These are phyloP conservation scores for Fraxinus nigra DNA, from an alignment of 305 asterid genomes.

Conservation along the genomic window DNA sequence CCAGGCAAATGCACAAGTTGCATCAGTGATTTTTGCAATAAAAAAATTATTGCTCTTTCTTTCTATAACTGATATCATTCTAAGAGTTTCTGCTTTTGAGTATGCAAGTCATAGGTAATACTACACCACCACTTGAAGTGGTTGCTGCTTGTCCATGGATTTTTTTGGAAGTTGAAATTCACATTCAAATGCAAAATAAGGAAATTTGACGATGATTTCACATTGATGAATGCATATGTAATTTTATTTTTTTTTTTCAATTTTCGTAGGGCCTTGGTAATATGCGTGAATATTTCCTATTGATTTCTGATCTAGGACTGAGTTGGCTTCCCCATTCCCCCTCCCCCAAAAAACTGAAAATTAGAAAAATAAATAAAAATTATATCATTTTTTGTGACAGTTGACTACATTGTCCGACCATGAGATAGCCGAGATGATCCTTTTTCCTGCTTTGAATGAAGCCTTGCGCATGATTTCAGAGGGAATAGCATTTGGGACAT, in stretches of 20 bases:
- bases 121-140: neutral
- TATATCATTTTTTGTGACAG: slow-evolving; percentile 19
- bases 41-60: neutral
- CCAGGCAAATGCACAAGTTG: neutral
- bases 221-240: neutral
- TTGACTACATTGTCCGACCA: slow-evolving; percentile 27
- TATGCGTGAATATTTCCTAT: neutral
- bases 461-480: slow-evolving; percentile 53
- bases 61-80: neutral
- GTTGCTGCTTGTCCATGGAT: neutral
- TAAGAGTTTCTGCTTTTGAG: neutral
- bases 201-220: neutral
- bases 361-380: neutral
- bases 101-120: neutral
- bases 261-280: neutral
- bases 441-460: slow-evolving; percentile 59
- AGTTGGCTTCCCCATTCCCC: neutral
- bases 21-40: neutral
- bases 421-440: slow-evolving; percentile 53
- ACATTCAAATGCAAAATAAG: neutral
- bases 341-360: neutral
- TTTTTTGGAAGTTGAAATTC: neutral
- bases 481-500: slow-evolving; percentile 46
- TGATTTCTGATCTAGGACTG: neutral
- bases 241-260: neutral